Conservation (phyloP, 1,139 yeast genomes). For the Scheffersomyces lignicola region DNA sequence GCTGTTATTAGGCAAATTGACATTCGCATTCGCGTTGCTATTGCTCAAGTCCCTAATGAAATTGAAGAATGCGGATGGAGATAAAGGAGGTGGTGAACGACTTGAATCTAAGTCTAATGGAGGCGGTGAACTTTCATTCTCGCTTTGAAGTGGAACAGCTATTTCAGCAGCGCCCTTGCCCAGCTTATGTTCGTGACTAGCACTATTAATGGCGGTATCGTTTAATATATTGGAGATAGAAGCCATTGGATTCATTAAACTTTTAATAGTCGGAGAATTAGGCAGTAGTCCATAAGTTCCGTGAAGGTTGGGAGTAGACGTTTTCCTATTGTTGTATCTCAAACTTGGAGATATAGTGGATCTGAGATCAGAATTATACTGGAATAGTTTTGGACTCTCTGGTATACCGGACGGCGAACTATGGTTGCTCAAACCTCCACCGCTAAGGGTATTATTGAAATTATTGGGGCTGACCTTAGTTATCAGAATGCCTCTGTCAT, state of each 20-base stretch:
- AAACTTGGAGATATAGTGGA: slow-evolving; percentile 2
- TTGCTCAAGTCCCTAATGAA: slow-evolving; percentile 20
- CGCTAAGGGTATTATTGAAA: neutral
- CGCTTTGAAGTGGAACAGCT: slow-evolving; percentile 1
- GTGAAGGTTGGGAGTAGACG: neutral
- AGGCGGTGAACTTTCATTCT: slow-evolving; percentile 9
- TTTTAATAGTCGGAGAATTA: slow-evolving; percentile 14
- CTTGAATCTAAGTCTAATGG: slow-evolving; percentile 11
- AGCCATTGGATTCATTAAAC: slow-evolving; percentile 12
- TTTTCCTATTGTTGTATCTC: neutral
- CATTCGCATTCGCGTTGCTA: slow-evolving; percentile 6
- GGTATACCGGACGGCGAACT: slow-evolving; percentile 1
- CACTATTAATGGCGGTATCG: too few relatives aligned
- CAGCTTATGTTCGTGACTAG: neutral
- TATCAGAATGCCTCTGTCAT: slow-evolving; percentile 4
- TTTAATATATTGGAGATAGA: too few relatives aligned
- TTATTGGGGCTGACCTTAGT: neutral
- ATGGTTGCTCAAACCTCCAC: neutral
- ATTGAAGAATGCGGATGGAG: slow-evolving; percentile 21
- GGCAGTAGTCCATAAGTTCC: slow-evolving; percentile 6
- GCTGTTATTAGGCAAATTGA: neutral
- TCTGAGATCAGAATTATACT: slow-evolving; percentile 3
- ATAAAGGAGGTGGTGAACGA: slow-evolving; percentile 8
- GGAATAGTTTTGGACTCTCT: slow-evolving; percentile 4
- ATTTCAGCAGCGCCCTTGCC: neutral